Evolutionary conservation across 441 rosid genomes (phyloP).

Genomic region (Gossypium schwendimanii): DNA sequence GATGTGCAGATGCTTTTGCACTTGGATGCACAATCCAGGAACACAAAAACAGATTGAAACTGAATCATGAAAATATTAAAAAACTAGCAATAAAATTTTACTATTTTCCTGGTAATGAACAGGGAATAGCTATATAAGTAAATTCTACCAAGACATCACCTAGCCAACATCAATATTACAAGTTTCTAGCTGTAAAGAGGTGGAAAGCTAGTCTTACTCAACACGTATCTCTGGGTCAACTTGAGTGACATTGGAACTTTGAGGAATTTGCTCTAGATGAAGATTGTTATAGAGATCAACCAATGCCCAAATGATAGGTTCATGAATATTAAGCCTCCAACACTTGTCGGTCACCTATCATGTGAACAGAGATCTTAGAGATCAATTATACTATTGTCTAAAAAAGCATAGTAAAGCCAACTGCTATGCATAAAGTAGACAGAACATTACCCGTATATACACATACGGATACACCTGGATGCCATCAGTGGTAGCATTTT

Average conservation of each 20-base stretch:
- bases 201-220: constrained; percentile 26
- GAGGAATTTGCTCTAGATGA: constrained; percentile 73
- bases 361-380: not conserved
- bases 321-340: constrained; percentile 93
- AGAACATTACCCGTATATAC: constrained; percentile 70
- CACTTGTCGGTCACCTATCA: constrained; percentile 78
- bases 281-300: constrained; percentile 76
- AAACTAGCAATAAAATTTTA: not conserved
- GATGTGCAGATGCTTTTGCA: not conserved
- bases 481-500: constrained; percentile 74
- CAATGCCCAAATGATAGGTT: constrained; percentile 90
- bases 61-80: not conserved
- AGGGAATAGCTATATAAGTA: not conserved
- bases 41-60: not conserved
- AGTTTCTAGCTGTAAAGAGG: not conserved
- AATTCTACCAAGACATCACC: not conserved
- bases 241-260: constrained; percentile 61
- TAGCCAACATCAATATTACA: not conserved
- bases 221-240: constrained; percentile 97
- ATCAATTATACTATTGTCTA: constrained; percentile 12
- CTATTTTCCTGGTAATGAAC: not conserved
- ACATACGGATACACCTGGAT: constrained; percentile 79
- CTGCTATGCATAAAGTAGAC: constrained; percentile 10
- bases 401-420: constrained; percentile 11
- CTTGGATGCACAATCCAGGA: not conserved